These are phyloP conservation scores for Suhomyces maxii DNA, from an alignment of 1,139 yeast genomes.

Conservation along the genomic window DNA sequence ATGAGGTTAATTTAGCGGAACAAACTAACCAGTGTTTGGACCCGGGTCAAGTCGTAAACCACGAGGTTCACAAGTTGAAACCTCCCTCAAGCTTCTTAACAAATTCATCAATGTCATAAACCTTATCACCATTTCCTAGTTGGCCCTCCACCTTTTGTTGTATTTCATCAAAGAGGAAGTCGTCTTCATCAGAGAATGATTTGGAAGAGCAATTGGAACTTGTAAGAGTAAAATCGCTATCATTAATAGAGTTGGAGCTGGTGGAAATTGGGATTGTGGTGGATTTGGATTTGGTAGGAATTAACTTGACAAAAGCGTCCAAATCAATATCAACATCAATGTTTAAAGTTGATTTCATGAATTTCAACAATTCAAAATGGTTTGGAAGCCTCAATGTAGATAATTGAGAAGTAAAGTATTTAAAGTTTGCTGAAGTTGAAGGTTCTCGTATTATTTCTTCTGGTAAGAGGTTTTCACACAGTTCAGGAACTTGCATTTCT, in stretches of 20 bases:
- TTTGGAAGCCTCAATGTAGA: neutral
- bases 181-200: slow-evolving; percentile 14
- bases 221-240: slow-evolving; percentile 12
- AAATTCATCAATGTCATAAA: slow-evolving; percentile 29
- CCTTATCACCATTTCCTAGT: slow-evolving; percentile 24
- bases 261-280: slow-evolving; percentile 4
- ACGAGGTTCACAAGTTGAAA: slow-evolving; percentile 12
- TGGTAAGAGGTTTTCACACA: neutral
- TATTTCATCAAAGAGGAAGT: slow-evolving; percentile 27
- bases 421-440: neutral
- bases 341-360: slow-evolving; percentile 10
- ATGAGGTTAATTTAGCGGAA: too few relatives aligned
- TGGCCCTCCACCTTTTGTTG: slow-evolving; percentile 24
- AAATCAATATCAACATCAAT: slow-evolving; percentile 10
- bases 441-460: neutral
- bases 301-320: slow-evolving; percentile 15
- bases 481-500: slow-evolving; percentile 2
- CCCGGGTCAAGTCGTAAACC: too few relatives aligned
- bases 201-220: slow-evolving; percentile 6
- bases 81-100: slow-evolving; percentile 26
- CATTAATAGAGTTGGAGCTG: slow-evolving; percentile 11
- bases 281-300: slow-evolving; percentile 12
- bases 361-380: slow-evolving; percentile 15
- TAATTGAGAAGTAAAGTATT: slow-evolving; percentile 3
- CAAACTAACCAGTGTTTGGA: too few relatives aligned